Conservation (phyloP, 108 stramenopile species). For the Pseudonitzschia pungens region DNA sequence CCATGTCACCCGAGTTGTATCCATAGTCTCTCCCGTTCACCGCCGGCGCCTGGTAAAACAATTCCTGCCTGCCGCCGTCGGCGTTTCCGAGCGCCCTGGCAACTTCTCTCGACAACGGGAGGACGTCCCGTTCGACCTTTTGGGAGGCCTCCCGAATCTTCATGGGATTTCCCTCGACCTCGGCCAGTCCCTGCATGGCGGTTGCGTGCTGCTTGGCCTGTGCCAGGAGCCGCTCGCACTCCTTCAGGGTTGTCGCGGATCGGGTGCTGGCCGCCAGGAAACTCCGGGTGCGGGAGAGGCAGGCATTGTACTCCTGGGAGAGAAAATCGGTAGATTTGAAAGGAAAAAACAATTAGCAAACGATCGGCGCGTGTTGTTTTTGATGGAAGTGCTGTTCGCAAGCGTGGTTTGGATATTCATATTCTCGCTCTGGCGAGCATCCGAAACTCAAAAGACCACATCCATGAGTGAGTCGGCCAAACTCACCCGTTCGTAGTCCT, state of each 20-base stretch:
- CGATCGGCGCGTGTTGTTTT: too few species aligned
- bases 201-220: conserved; percentile 64
- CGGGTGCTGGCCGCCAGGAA: conserved; percentile 55
- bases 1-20: conserved; percentile 33
- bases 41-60: conserved; percentile 47
- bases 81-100: conserved; percentile 31
- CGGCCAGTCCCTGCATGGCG: conserved; percentile 78
- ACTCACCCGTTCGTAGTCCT: conserved; percentile 65
- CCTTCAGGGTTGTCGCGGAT: conserved; percentile 39
- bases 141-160: conserved; percentile 58
- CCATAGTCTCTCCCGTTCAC: conserved; percentile 14
- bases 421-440: background rate
- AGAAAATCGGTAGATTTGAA: background rate
- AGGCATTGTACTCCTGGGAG: conserved; percentile 64
- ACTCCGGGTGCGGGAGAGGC: conserved; percentile 62
- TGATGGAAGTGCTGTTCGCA: too few species aligned
- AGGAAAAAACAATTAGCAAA: too few species aligned
- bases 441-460: background rate
- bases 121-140: conserved; percentile 62
- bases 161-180: conserved; percentile 69
- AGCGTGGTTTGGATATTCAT: background rate
- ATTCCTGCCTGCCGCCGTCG: conserved; percentile 28
- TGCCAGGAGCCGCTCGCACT: conserved; percentile 61
- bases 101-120: conserved; percentile 65
- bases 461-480: background rate